Percentiles rank a stretch among this genome's conserved stretches.
Evolutionary conservation across 768 basidiomycete species (phyloP).

Genomic region (Suillus subalutaceus): DNA sequence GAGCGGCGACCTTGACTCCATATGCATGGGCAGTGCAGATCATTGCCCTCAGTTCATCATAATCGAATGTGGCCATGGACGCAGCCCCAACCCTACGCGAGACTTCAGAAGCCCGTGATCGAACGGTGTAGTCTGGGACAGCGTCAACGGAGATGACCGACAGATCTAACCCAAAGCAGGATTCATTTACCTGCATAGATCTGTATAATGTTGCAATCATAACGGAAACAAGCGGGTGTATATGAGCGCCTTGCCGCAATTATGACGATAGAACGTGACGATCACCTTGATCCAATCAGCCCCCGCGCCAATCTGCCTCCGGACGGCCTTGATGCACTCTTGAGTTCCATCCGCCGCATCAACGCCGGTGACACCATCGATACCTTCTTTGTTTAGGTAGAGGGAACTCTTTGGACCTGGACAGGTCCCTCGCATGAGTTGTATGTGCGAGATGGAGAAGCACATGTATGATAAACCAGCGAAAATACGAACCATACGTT

Average conservation of each 20-base stretch:
- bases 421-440: neutral
- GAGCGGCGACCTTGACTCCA: constrained; percentile 62
- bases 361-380: constrained; percentile 60
- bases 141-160: constrained; percentile 17
- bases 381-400: constrained; percentile 48
- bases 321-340: constrained; percentile 56
- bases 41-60: constrained; percentile 49
- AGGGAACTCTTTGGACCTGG: constrained; percentile 57
- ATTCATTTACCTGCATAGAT: constrained; percentile 52
- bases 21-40: constrained; percentile 53
- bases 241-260: neutral
- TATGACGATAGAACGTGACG: neutral
- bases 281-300: constrained; percentile 70
- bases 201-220: constrained; percentile 28
- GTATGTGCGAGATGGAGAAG: neutral
- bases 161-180: constrained; percentile 10
- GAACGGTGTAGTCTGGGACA: constrained; percentile 52
- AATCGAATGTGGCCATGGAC: constrained; percentile 47
- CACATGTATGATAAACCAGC: constrained; percentile 1
- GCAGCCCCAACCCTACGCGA: constrained; percentile 37
- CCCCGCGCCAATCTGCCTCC: constrained; percentile 64
- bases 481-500: constrained; percentile 50
- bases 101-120: constrained; percentile 47
- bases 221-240: constrained; percentile 12
- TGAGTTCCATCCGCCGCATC: constrained; percentile 61